A percentile compares a stretch with the other conserved stretches of the same genome.
These are phyloP conservation scores for Bipolaris gigantea DNA, from an alignment of 2,329 filamentous ascomycete species.

Conservation along the genomic window DNA sequence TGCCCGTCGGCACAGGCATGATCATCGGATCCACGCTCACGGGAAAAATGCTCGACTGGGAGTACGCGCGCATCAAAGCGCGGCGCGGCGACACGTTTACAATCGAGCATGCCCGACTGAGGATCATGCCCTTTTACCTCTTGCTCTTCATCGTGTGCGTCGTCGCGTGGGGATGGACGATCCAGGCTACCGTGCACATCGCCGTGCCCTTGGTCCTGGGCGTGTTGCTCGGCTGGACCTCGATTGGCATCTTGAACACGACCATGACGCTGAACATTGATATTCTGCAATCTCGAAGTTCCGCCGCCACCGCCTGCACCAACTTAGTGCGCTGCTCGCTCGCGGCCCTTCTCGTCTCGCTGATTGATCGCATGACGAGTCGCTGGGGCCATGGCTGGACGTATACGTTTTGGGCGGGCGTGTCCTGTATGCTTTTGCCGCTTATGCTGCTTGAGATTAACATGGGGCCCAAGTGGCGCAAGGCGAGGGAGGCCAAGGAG, in stretches of 20 bases:
- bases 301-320: conserved; percentile 32
- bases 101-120: conserved; percentile 32
- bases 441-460: conserved; percentile 34
- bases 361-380: conserved; percentile 29
- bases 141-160: conserved; percentile 31
- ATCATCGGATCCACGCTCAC: conserved; percentile 57
- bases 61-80: conserved; percentile 50
- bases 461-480: conserved; percentile 30
- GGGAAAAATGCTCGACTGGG: conserved; percentile 56
- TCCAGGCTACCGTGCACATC: conserved; percentile 26
- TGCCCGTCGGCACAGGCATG: conserved; percentile 59
- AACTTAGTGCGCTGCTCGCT: conserved; percentile 33
- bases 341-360: conserved; percentile 27
- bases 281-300: conserved; percentile 31
- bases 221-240: conserved; percentile 31
- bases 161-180: conserved; percentile 32
- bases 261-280: conserved; percentile 38
- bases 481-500: conserved; percentile 22
- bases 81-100: conserved; percentile 25
- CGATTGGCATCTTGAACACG: conserved; percentile 33
- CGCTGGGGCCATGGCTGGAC: conserved; percentile 31
- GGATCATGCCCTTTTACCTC: conserved; percentile 35
- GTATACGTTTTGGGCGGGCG: conserved; percentile 30
- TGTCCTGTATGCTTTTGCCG: conserved; percentile 29
- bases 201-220: conserved; percentile 27